Conservation (phyloP, 2,329 filamentous ascomycete genomes). For the Pseudogymnoascus sp. region DNA sequence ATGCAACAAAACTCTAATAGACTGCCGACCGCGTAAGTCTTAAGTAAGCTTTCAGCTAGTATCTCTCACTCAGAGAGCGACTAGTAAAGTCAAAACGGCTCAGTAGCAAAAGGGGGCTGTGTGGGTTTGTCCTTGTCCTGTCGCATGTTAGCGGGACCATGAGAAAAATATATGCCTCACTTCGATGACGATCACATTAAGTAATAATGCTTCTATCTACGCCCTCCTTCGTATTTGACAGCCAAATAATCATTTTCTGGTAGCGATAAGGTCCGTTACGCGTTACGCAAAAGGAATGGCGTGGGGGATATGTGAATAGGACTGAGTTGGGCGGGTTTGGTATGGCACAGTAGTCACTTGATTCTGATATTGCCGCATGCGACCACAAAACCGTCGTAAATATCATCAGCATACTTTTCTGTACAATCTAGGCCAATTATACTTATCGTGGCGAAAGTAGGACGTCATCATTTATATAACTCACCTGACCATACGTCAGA, state of each 20-base stretch:
- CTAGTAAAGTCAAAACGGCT: neutral
- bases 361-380: too few relatives aligned
- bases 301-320: neutral
- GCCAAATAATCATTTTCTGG: neutral
- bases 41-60: neutral
- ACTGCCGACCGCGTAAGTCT: neutral
- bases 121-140: neutral
- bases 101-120: neutral
- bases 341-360: too few relatives aligned
- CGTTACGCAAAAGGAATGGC: neutral
- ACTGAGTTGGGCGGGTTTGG: neutral
- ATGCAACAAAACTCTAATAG: neutral
- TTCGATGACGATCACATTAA: constrained; percentile 4
- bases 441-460: too few relatives aligned
- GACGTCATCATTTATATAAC: too few relatives aligned
- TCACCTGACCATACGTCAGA: too few relatives aligned
- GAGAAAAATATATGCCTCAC: constrained; percentile 9
- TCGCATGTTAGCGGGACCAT: neutral
- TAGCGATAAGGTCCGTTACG: neutral
- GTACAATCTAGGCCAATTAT: too few relatives aligned
- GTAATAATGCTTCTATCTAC: neutral
- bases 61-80: neutral
- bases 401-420: too few relatives aligned
- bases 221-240: neutral
- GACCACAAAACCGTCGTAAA: too few relatives aligned